Conservation (phyloP, 768 basidiomycete species). For the Sistotremastrum suecicum region DNA sequence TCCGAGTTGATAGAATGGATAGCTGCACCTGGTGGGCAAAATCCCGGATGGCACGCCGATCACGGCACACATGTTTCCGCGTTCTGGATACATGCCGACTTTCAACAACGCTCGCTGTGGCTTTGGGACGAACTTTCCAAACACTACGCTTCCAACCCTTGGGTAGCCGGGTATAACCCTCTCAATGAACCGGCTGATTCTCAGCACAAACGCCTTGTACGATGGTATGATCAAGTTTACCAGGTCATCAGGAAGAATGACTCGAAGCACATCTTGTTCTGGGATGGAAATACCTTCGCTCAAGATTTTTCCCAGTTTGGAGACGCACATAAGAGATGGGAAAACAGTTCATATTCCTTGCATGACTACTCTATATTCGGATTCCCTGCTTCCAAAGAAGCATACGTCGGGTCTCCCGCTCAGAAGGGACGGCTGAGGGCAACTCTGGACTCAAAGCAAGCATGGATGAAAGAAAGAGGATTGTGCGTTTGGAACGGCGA, state of each 20-base stretch:
- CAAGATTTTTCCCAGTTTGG: conserved; percentile 64
- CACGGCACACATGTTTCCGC: conserved; percentile 47
- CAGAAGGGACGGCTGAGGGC: conserved; percentile 37
- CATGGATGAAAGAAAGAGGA: conserved; percentile 58
- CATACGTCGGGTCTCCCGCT: conserved; percentile 36
- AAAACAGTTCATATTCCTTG: conserved; percentile 63
- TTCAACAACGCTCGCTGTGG: conserved; percentile 66
- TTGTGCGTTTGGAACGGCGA: conserved; percentile 72
- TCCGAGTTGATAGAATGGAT: not conserved
- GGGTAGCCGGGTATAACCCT: conserved; percentile 81
- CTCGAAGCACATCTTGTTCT: conserved; percentile 57
- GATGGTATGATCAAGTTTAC: conserved; percentile 57
- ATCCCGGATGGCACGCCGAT: conserved; percentile 72
- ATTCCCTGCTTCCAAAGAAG: conserved; percentile 46
- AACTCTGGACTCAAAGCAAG: conserved; percentile 59
- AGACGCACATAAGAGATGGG: conserved; percentile 45
- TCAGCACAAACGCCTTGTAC: conserved; percentile 45
- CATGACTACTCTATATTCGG: conserved; percentile 70
- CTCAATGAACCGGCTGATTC: conserved; percentile 76
- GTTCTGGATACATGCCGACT: conserved; percentile 78
- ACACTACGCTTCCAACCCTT: conserved; percentile 64
- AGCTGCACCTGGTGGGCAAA: conserved; percentile 52
- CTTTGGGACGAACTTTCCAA: conserved; percentile 65
- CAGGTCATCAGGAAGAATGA: conserved; percentile 59
- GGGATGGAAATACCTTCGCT: conserved; percentile 78